Base-by-base conservation (phyloP, 177 flowering plant genomes). In the Tripterygium wilfordii region DNA sequence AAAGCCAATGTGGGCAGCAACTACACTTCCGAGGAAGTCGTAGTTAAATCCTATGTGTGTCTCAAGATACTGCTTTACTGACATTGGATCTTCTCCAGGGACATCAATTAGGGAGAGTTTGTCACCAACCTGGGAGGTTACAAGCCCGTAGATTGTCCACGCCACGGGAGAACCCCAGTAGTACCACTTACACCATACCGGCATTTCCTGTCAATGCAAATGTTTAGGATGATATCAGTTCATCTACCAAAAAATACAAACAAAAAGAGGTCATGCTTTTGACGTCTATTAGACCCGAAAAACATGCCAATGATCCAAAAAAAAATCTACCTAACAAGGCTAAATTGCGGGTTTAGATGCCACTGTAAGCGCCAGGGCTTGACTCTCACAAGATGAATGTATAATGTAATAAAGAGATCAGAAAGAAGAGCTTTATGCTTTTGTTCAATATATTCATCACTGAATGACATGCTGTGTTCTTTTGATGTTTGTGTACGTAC, bases 41-140 rank as follows among this genome's bases (percentile, higher is more conserved):
- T 77, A 49, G 15, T 82, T 77, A 40, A 48, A 84, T 1, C 84
- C 90, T 19, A 78, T 20, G 20, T 10, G 1, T 0, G 48, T 38
- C 48, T 80, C 67, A 0, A 88, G 63, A 59, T 60, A 85, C 2
- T 20, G 52, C n/a, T 76, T 71, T 37, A 81, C 62, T 4, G 66
- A 48, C 27, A 53, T 42, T 4, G 0, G 17, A 2, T 12, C 51
- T 3, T 29, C 22, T 53, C 79, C 61, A 46, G 74, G 80, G 19
- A 80, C 43, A 20, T 56, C 62, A 7, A 83, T 35, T 0, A 4
- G 41, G 10, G 24, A 22, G 4, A 25, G 26, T 17, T 40, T 58
- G 56, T 84, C 72, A 1, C 94, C 94, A 0, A 82, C 45, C 47
- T 85, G 96, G 39, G 94, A 88, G 0, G 76, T 66, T 42, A 71